phyloP scores from a whole-genome alignment of 225 moss, liverwort and hornwort species.

The Neckera pumila region DNA sequence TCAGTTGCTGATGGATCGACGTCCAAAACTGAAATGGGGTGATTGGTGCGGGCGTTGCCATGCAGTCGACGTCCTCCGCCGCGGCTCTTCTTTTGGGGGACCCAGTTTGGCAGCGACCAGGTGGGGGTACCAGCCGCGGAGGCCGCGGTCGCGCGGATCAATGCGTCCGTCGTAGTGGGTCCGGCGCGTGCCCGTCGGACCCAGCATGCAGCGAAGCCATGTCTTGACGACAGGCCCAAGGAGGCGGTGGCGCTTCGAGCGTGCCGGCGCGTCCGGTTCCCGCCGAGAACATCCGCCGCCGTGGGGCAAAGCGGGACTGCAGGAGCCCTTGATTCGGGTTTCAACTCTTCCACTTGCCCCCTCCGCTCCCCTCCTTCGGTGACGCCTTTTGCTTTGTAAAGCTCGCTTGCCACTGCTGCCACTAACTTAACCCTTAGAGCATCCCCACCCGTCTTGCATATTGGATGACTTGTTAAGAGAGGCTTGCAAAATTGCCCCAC shows the following conservation, averaged over 20 bases:
- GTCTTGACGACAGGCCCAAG: neutral
- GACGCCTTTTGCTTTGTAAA: neutral
- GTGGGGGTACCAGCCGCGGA: neutral
- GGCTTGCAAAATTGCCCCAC: too few relatives aligned
- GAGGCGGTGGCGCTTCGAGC: neutral
- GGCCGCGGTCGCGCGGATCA: conserved; percentile 1
- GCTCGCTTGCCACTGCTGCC: neutral
- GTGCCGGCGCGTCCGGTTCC: conserved; percentile 1
- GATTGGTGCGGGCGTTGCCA: neutral
- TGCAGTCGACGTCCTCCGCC: neutral
- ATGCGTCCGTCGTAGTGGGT: neutral
- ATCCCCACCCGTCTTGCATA: too few relatives aligned
- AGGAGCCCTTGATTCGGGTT: neutral
- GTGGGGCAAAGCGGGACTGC: neutral
- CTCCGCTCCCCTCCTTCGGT: neutral
- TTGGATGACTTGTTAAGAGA: too few relatives aligned
- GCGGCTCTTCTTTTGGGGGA: neutral
- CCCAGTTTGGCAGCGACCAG: neutral
- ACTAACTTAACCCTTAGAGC: neutral
- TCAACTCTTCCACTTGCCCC: neutral
- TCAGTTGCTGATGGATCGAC: neutral
- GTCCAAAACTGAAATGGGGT: neutral
- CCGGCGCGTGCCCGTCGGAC: neutral
- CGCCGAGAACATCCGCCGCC: neutral
- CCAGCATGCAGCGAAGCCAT: conserved; percentile 3